Base-by-base conservation (phyloP, 2,329 filamentous ascomycete species). In the Nemania abortiva region DNA sequence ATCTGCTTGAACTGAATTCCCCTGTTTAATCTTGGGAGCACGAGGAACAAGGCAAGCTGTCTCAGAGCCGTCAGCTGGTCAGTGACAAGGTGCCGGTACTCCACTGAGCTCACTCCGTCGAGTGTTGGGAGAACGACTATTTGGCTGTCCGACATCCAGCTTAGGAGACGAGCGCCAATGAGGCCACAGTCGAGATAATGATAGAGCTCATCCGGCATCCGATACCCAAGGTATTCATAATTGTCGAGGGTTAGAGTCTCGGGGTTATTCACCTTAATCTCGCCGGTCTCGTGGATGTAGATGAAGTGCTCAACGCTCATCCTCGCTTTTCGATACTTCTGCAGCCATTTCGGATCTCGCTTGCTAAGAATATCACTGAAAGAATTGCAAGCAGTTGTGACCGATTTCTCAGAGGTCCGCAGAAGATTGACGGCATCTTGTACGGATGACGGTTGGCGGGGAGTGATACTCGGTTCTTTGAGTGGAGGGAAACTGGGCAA, bases 231-330 rank as follows among this genome's bases (percentile, higher is more conserved):
- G 77, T 98, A 95, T 76, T 95, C 91, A 77, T 97, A 93, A 73
- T 96, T 91, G 78, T 98, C 95, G 54, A 87, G 88, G 1, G 96
- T 95, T 22, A 94, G 88, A 63, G 89, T 86, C 7, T 93, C 91
- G 63, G 86, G 87, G 74, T 95, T 90, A 75, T 93, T 86, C 18
- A 94, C 91, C 68, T 89, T 88, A 58, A 97, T 87, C 75, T 91
- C 90, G 49, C 96, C 96, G n/a, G 88, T 89, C 63, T 89, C 86
- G 39, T 90, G 89, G 72, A 97, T 90, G 76, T 95, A 90, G 49
- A 97, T 91, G 79, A 95, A 95, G 80, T 98, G 95, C 76, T 94
- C 92, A 58, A 98, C 89, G 1, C 91, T 91, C 87, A 97, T 91
- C 70, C 91, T 90, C 24, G 94, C 94, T 79, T 93, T 95, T 77